These are phyloP conservation scores for Cutaneotrichosporon dermatis DNA, from an alignment of 1,284 basidiomycete genomes.

Conservation along the genomic window DNA sequence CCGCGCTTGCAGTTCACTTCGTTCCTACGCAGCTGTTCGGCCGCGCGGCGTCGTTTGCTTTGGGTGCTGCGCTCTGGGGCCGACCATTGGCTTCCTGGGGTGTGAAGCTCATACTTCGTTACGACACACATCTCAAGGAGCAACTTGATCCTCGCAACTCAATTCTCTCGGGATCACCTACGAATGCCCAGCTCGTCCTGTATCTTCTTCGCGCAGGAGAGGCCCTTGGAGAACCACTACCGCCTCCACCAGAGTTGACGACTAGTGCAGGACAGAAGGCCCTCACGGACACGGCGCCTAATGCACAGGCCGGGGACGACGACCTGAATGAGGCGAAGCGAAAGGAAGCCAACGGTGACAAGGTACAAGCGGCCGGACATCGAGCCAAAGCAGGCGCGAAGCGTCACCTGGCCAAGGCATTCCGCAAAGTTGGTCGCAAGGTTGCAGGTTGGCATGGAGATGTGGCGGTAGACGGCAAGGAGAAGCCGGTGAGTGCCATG, in stretches of 20 bases:
- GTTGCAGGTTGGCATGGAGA: slow-evolving; percentile 8
- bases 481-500: slow-evolving; percentile 5
- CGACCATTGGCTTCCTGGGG: slow-evolving; percentile 52
- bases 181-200: slow-evolving; percentile 57
- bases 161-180: slow-evolving; percentile 55
- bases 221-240: slow-evolving; percentile 41
- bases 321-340: not conserved
- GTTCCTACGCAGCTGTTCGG: slow-evolving; percentile 52
- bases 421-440: slow-evolving; percentile 11
- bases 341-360: not conserved
- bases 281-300: slow-evolving; percentile 18
- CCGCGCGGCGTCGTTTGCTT: slow-evolving; percentile 49
- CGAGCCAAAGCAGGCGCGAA: not conserved
- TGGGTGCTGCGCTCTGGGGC: slow-evolving; percentile 56
- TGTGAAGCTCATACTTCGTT: slow-evolving; percentile 45
- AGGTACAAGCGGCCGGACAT: not conserved
- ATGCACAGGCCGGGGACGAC: not conserved
- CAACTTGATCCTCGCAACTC: slow-evolving; percentile 44
- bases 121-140: slow-evolving; percentile 53
- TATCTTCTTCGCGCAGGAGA: slow-evolving; percentile 56
- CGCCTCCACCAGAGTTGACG: slow-evolving; percentile 45
- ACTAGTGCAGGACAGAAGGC: slow-evolving; percentile 19
- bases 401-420: slow-evolving; percentile 2
- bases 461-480: slow-evolving; percentile 6
- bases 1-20: slow-evolving; percentile 48